A percentile compares a stretch with the other conserved stretches of the same genome.
Evolutionary conservation across 768 basidiomycete species (phyloP).

Genomic region (Fistulinella prunicolor): DNA sequence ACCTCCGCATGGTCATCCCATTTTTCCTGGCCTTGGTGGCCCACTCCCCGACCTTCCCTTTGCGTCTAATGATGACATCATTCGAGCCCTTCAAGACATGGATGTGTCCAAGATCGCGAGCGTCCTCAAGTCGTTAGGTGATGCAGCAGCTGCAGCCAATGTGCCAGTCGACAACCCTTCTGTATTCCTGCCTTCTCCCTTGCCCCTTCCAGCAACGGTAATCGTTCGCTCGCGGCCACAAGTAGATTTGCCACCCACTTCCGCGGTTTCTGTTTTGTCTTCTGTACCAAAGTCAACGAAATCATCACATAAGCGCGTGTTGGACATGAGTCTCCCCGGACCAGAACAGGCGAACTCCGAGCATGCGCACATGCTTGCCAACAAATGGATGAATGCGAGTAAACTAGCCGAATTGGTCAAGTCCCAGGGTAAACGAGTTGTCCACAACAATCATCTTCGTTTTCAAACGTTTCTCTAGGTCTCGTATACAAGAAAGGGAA

Average conservation of each 20-base stretch:
- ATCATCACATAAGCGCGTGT: conserved; percentile 36
- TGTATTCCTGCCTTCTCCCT: conserved; percentile 21
- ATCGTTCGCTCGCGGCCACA: conserved; percentile 35
- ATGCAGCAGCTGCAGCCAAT: conserved; percentile 50
- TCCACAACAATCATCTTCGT: neutral
- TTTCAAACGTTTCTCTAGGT: conserved; percentile 39
- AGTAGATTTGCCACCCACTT: conserved; percentile 41
- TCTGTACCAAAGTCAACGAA: conserved; percentile 36
- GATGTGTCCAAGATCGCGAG: conserved; percentile 65
- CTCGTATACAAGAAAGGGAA: conserved; percentile 88
- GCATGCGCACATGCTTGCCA: conserved; percentile 69
- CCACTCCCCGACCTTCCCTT: conserved; percentile 38
- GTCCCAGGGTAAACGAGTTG: conserved; percentile 51
- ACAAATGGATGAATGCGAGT: conserved; percentile 71
- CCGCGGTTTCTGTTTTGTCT: conserved; percentile 41
- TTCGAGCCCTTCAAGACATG: conserved; percentile 69
- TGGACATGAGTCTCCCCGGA: conserved; percentile 43
- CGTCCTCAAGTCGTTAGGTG: conserved; percentile 63
- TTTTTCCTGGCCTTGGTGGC: conserved; percentile 18
- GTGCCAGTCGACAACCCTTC: conserved; percentile 24
- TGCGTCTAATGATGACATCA: conserved; percentile 68
- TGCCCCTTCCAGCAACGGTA: conserved; percentile 24
- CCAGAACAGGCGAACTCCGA: conserved; percentile 45
- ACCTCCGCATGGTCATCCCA: conserved; percentile 28
- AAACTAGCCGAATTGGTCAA: conserved; percentile 68